Evolutionary conservation across 2,329 filamentous ascomycete genomes (phyloP).

Genomic region (Trematosphaeria pertusa): DNA sequence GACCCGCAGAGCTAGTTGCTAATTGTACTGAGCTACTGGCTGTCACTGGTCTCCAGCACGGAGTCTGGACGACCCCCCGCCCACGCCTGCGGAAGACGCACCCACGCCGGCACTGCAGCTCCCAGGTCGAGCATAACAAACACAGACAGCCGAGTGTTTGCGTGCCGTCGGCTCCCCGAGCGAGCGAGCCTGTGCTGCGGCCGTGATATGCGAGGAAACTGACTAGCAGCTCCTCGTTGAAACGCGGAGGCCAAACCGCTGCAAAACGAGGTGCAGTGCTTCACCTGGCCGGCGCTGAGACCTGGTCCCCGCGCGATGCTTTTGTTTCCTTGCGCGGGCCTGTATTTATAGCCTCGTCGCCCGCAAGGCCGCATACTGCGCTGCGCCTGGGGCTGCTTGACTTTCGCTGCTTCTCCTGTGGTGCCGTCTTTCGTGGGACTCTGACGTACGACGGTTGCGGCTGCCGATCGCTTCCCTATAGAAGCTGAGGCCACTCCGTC

Average conservation of each 20-base stretch:
- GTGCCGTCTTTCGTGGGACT: slow-evolving; percentile 5
- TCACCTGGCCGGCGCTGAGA: slow-evolving; percentile 21
- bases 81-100: too few species aligned
- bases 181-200: neutral
- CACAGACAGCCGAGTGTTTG: too few species aligned
- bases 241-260: slow-evolving; percentile 20
- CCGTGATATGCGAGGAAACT: too few species aligned
- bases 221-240: slow-evolving; percentile 17
- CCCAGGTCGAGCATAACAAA: too few species aligned
- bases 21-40: too few species aligned
- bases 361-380: slow-evolving; percentile 1
- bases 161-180: neutral
- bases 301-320: slow-evolving; percentile 9
- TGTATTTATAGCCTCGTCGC: slow-evolving; percentile 3
- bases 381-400: neutral
- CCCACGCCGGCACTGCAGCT: too few species aligned
- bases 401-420: slow-evolving; percentile 9
- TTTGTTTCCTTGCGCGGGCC: neutral
- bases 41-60: too few species aligned
- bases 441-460: slow-evolving; percentile 30
- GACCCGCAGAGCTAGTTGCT: too few species aligned
- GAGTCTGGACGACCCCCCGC: too few species aligned
- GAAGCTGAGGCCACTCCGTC: slow-evolving; percentile 22
- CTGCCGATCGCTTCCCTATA: slow-evolving; percentile 31
- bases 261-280: slow-evolving; percentile 20